Percentiles rank a stretch among this genome's conserved stretches.
Conservation (phyloP, 1,139 yeast genomes). For the Ashbya aceris region DNA sequence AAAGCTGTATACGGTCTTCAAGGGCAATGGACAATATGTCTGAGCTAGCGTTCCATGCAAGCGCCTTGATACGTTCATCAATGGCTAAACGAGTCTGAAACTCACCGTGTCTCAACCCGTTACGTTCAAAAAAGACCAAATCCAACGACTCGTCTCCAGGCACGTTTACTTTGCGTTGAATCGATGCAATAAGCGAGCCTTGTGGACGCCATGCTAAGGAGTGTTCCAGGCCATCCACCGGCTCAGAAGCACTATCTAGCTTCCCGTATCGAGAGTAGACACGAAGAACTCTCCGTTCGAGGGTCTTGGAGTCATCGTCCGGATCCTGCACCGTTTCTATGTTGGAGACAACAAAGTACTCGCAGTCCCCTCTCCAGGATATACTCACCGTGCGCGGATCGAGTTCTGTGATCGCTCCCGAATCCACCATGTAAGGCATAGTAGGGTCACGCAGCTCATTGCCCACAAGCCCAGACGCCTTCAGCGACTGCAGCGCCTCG, state of each 20-base stretch:
- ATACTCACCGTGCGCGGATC: constrained; percentile 42
- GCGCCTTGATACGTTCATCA: constrained; percentile 39
- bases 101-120: constrained; percentile 87
- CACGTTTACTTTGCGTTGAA: constrained; percentile 43
- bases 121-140: constrained; percentile 79
- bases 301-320: constrained; percentile 31
- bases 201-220: constrained; percentile 82
- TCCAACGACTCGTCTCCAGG: constrained; percentile 33
- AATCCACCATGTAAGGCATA: constrained; percentile 61
- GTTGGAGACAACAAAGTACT: constrained; percentile 61
- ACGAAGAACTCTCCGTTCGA: constrained; percentile 67
- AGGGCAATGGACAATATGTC: constrained; percentile 68
- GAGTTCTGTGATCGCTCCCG: constrained; percentile 50
- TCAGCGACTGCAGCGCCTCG: constrained; percentile 40
- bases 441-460: constrained; percentile 81
- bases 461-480: constrained; percentile 62
- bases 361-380: constrained; percentile 96
- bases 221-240: constrained; percentile 74
- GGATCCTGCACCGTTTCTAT: constrained; percentile 38
- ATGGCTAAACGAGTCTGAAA: constrained; percentile 58
- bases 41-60: constrained; percentile 79
- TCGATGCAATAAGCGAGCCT: constrained; percentile 78
- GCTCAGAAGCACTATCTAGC: constrained; percentile 80
- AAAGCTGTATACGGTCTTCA: constrained; percentile 57
- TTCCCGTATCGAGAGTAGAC: constrained; percentile 75